A percentile compares a stretch with the other conserved stretches of the same genome.
phyloP scores from a whole-genome alignment of 768 basidiomycete species.

The Xerocomellus dryophilus region DNA sequence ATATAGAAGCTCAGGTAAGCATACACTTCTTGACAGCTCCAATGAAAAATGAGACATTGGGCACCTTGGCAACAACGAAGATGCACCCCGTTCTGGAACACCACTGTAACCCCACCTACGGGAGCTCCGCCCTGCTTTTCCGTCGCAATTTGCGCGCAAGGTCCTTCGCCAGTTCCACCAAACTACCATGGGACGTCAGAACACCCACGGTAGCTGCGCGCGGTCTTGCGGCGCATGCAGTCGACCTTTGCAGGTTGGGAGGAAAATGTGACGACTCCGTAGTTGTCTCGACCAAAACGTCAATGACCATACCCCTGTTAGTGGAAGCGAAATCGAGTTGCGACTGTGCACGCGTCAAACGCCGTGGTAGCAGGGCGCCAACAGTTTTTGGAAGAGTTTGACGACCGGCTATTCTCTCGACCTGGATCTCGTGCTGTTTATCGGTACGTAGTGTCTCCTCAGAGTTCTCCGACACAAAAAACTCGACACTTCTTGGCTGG shows the following conservation, averaged over 20 bases:
- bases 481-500: constrained; percentile 45
- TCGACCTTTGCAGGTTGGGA: constrained; percentile 12
- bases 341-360: constrained; percentile 44
- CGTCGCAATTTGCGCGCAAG: constrained; percentile 45
- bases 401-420: constrained; percentile 46
- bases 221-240: constrained; percentile 21
- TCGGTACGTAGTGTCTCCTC: constrained; percentile 37
- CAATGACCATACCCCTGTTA: constrained; percentile 40
- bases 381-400: constrained; percentile 43
- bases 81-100: constrained; percentile 5
- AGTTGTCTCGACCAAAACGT: constrained; percentile 48
- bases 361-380: constrained; percentile 43
- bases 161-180: constrained; percentile 39
- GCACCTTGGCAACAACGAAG: constrained; percentile 29
- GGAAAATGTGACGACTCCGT: constrained; percentile 9
- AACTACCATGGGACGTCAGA: constrained; percentile 21
- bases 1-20: constrained; percentile 23
- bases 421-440: constrained; percentile 47
- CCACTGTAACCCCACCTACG: constrained; percentile 22
- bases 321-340: constrained; percentile 33
- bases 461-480: constrained; percentile 39
- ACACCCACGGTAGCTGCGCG: constrained; percentile 37
- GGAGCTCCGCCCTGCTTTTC: constrained; percentile 31
- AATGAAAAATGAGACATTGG: constrained; percentile 17
- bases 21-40: constrained; percentile 6